These are phyloP conservation scores for Xylaria digitata DNA, from an alignment of 2,329 filamentous ascomycete genomes.

Conservation along the genomic window DNA sequence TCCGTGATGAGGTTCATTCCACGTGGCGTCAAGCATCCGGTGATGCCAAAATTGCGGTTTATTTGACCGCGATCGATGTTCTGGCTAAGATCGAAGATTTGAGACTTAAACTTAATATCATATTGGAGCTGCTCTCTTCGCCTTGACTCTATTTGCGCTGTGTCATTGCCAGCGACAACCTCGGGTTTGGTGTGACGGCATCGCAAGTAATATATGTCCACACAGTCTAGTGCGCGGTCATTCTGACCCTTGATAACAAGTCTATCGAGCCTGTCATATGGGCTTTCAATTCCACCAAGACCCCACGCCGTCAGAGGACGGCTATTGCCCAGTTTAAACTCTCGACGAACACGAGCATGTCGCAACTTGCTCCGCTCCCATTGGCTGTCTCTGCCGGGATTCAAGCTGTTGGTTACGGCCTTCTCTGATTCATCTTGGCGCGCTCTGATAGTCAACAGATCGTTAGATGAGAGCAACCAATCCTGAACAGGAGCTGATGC, in stretches of 20 bases:
- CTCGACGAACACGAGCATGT: slow-evolving; percentile 66
- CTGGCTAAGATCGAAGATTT: slow-evolving; percentile 74
- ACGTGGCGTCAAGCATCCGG: slow-evolving; percentile 74
- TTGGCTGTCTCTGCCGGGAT: slow-evolving; percentile 50
- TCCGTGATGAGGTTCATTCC: slow-evolving; percentile 71
- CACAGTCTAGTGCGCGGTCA: slow-evolving; percentile 71
- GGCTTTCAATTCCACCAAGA: slow-evolving; percentile 59
- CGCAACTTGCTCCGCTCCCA: slow-evolving; percentile 70
- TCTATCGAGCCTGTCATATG: slow-evolving; percentile 47
- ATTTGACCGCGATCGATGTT: slow-evolving; percentile 73
- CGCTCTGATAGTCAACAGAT: slow-evolving; percentile 63
- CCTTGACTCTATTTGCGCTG: neutral
- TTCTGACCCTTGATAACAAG: slow-evolving; percentile 59
- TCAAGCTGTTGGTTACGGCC: slow-evolving; percentile 43
- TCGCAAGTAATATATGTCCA: slow-evolving; percentile 71
- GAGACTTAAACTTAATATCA: slow-evolving; percentile 62
- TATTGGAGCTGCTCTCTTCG: slow-evolving; percentile 45
- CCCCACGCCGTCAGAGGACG: slow-evolving; percentile 71
- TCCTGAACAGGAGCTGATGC: slow-evolving; percentile 71
- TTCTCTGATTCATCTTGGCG: slow-evolving; percentile 59
- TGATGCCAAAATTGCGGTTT: slow-evolving; percentile 63
- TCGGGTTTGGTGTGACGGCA: slow-evolving; percentile 49
- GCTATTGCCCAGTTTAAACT: slow-evolving; percentile 61
- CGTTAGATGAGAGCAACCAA: slow-evolving; percentile 69
- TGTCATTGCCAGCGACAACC: slow-evolving; percentile 47